Base-by-base conservation (phyloP, 176 grass and related monocot genomes). In the Neostapfia colusana region DNA sequence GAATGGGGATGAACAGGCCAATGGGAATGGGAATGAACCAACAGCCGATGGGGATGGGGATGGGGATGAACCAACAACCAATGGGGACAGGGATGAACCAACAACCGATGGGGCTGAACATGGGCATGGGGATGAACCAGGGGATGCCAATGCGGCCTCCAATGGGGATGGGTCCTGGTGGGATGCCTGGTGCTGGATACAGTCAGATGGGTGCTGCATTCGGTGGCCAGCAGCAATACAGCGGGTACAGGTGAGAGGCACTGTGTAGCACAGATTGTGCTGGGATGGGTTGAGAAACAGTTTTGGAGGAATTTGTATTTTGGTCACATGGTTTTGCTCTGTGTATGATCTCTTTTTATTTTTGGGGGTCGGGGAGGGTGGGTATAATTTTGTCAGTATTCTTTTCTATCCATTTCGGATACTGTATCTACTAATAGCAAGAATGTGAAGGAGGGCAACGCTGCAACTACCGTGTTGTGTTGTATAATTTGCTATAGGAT, bases 121-220 rank as follows among this genome's bases (percentile, higher is more conserved):
- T 88, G 77, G 75, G 82, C 13, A 83, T 85, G 82, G 85, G 85
- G 2, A 80, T 80, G 82, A 85, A 89, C 74, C 93, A 90, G 83
- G 90, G 72, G 64, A 90, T 99, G 91, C 76, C 76, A 7, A 86
- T 88, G 83, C 82, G 87, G 8, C 91, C 91, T 58, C 82, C 83
- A 3, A 87, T 79, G 62, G 91, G 89, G 27, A 89, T 86, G 87
- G 84, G 55, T 54, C 79, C 89, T 36, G 85, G 86, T 59, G 89
- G 80, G 80, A 87, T 90, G 70, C 87, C 91, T 0, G 87, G 90
- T 39, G 61, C 70, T 39, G 89, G 89, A 7, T 99, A 95, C 85
- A 99, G 95, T 65, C 92, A 81, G 38, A 90, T 92, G 95, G 82
- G 87, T 23, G 73, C 86, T 63, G 82, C 89, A 70, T 95, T 88